Conservation (phyloP, 2,329 filamentous ascomycete genomes). For the Phyllosticta capitalensis region DNA sequence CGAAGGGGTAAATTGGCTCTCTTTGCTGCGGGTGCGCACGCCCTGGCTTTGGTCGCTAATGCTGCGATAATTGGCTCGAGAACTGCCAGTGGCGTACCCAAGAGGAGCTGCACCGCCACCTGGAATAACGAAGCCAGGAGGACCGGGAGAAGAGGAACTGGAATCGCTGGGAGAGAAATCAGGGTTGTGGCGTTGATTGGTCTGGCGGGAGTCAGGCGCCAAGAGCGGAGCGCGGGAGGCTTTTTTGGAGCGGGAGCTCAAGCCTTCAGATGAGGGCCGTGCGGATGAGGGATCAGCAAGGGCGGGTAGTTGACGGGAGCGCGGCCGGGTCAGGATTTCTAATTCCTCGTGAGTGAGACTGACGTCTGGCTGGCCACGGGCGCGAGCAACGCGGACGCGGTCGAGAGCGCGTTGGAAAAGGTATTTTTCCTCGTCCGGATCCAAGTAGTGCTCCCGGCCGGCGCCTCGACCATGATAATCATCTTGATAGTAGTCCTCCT, state of each 20-base stretch:
- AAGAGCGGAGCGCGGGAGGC: conserved; percentile 13
- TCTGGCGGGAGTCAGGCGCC: conserved; percentile 22
- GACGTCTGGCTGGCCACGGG: conserved; percentile 67
- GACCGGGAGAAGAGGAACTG: conserved; percentile 15
- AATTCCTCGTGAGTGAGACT: conserved; percentile 72
- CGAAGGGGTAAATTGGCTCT: neutral
- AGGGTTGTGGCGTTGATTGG: conserved; percentile 19
- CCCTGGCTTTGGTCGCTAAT: conserved; percentile 12
- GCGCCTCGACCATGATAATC: conserved; percentile 34
- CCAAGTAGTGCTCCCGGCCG: conserved; percentile 14
- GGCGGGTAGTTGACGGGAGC: conserved; percentile 18
- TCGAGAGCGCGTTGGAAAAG: conserved; percentile 69
- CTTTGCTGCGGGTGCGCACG: neutral
- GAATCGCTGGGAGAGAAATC: conserved; percentile 16
- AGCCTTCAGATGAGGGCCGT: conserved; percentile 22
- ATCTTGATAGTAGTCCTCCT: conserved; percentile 44
- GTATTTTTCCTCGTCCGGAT: conserved; percentile 55
- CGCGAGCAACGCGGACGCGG: conserved; percentile 69
- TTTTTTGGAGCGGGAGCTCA: conserved; percentile 25
- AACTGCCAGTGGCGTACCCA: conserved; percentile 21
- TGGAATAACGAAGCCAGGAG: conserved; percentile 39
- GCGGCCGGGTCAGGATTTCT: conserved; percentile 42
- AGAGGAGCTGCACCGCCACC: conserved; percentile 36
- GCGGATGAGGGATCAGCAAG: conserved; percentile 20
- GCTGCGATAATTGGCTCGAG: conserved; percentile 36